Percentiles rank a stretch among this genome's conserved stretches.
Conservation (phyloP, 371 early-diverging fungal species). For the Haplosporangium sp. region DNA sequence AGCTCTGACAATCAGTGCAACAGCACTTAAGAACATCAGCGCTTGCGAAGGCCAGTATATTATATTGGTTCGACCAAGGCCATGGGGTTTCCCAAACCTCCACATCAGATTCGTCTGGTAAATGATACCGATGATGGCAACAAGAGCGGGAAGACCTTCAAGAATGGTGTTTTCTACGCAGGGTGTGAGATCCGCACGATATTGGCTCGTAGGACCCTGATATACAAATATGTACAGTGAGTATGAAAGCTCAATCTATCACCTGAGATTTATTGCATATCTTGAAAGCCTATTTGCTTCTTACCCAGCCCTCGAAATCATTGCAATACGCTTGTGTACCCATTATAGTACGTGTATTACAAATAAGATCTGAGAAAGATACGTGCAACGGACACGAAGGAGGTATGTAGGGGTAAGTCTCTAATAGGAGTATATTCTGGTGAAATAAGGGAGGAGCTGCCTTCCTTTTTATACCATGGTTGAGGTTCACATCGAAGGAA, state of each 20-base stretch:
- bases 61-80: conserved; percentile 49
- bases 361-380: neutral
- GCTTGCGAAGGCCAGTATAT: conserved; percentile 54
- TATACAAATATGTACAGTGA: neutral
- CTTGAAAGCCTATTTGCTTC: neutral
- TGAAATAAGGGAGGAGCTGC: neutral
- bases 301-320: conserved; percentile 7
- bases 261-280: neutral
- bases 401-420: neutral
- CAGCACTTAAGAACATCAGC: conserved; percentile 43
- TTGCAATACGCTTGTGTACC: neutral
- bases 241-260: neutral
- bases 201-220: conserved; percentile 49
- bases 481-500: neutral
- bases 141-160: conserved; percentile 33
- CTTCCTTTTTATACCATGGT: neutral
- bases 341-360: neutral
- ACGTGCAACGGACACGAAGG: neutral
- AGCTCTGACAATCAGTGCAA: conserved; percentile 43
- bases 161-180: conserved; percentile 55
- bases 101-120: conserved; percentile 20
- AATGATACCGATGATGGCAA: conserved; percentile 21
- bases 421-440: neutral
- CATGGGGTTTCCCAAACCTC: conserved; percentile 45
- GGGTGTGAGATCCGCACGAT: conserved; percentile 36